These are phyloP conservation scores for Thelonectria blattea DNA, from an alignment of 2,329 filamentous ascomycete species.

Conservation along the genomic window DNA sequence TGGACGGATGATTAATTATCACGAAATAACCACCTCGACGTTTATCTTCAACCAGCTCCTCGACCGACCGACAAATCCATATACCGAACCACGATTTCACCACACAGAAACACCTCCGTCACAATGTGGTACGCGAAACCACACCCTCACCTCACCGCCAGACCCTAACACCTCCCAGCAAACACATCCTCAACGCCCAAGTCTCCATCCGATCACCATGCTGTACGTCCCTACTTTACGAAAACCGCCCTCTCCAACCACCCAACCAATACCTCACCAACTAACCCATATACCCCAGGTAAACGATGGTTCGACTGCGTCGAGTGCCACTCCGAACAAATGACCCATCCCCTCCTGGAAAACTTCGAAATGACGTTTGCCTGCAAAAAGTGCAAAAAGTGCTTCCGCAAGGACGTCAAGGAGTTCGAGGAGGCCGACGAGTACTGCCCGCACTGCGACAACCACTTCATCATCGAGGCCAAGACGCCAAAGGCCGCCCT, in stretches of 20 bases:
- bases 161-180: slow-evolving; percentile 60
- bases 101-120: not conserved
- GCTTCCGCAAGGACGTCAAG: slow-evolving; percentile 89
- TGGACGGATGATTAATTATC: slow-evolving; percentile 13
- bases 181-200: slow-evolving; percentile 98
- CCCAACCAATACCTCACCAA: not conserved
- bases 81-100: no score
- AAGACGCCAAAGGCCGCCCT: slow-evolving; percentile 81
- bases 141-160: not conserved
- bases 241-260: no score
- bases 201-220: slow-evolving; percentile 95
- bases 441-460: slow-evolving; percentile 98
- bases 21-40: not conserved
- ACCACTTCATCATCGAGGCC: slow-evolving; percentile 95
- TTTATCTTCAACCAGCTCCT: not conserved
- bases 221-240: slow-evolving; percentile 73
- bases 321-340: slow-evolving; percentile 86
- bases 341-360: slow-evolving; percentile 78
- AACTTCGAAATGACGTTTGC: slow-evolving; percentile 89
- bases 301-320: slow-evolving; percentile 99
- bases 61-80: not conserved
- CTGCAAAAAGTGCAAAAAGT: slow-evolving; percentile 99
- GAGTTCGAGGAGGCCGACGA: slow-evolving; percentile 98
- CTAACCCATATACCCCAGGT: slow-evolving; percentile 56
- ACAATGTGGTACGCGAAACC: slow-evolving; percentile 47